phyloP scores from a whole-genome alignment of 2,329 filamentous ascomycete genomes.

The Pyrenophora seminiperda region DNA sequence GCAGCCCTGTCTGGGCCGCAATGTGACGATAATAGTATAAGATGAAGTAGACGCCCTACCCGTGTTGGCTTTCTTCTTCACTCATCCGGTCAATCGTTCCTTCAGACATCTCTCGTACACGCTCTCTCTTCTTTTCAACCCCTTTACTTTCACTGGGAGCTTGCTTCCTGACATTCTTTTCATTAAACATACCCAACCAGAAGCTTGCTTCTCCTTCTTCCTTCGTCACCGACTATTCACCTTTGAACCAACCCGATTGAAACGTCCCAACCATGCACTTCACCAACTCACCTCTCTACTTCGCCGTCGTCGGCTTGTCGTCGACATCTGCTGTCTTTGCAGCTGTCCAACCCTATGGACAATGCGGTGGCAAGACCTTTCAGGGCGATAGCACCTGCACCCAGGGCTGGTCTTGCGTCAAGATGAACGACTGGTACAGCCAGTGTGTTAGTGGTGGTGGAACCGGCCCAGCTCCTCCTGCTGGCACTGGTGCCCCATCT shows the following conservation, averaged over 20 bases:
- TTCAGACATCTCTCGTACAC: neutral
- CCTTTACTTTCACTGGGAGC: constrained; percentile 18
- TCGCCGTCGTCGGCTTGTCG: constrained; percentile 34
- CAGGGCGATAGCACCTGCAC: constrained; percentile 49
- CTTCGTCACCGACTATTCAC: neutral
- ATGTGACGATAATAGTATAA: constrained; percentile 1
- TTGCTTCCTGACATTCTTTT: constrained; percentile 32
- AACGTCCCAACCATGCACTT: constrained; percentile 26
- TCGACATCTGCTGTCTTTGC: constrained; percentile 37
- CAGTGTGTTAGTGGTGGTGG: constrained; percentile 46
- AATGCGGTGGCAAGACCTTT: constrained; percentile 53
- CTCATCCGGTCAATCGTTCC: constrained; percentile 14
- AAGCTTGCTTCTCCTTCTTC: constrained; percentile 19
- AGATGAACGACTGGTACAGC: constrained; percentile 53
- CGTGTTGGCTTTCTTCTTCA: neutral
- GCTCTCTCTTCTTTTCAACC: constrained; percentile 8
- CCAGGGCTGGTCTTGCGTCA: constrained; percentile 48
- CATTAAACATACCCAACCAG: constrained; percentile 12
- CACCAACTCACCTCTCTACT: constrained; percentile 29
- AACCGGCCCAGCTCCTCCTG: constrained; percentile 5
- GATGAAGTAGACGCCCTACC: neutral
- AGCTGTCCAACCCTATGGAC: constrained; percentile 45
- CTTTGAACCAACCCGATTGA: neutral
- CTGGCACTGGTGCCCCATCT: constrained; percentile 2
- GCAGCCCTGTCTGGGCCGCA: neutral